phyloP scores from a whole-genome alignment of 2,329 filamentous ascomycete genomes.

The Neopestalotiopsis rosae region DNA sequence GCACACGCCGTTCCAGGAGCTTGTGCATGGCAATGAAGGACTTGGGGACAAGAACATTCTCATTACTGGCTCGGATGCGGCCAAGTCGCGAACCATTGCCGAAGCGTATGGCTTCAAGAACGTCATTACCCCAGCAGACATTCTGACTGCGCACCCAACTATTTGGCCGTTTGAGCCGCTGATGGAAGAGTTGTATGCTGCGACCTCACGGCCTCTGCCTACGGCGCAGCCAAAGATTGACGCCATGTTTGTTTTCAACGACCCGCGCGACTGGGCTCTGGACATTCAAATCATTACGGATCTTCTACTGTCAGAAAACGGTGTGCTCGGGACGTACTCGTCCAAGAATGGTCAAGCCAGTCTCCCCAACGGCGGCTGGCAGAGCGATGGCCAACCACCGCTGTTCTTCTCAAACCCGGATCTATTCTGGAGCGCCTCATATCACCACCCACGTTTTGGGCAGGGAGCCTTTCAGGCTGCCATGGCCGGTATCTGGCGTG shows the following conservation, averaged over 20 bases:
- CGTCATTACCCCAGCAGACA: conserved; percentile 86
- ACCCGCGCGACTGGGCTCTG: conserved; percentile 94
- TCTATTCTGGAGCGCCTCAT: conserved; percentile 84
- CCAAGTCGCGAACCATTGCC: conserved; percentile 74
- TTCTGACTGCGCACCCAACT: conserved; percentile 73
- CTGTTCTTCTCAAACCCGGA: conserved; percentile 93
- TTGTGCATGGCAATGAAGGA: conserved; percentile 62
- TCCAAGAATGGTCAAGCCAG: conserved; percentile 68
- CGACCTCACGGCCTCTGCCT: conserved; percentile 63
- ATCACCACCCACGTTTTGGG: conserved; percentile 84
- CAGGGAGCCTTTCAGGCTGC: conserved; percentile 90
- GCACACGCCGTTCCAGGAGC: conserved; percentile 84
- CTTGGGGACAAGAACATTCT: conserved; percentile 71
- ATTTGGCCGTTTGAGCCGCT: conserved; percentile 84
- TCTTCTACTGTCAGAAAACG: conserved; percentile 77
- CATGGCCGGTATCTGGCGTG: conserved; percentile 78
- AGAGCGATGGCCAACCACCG: conserved; percentile 78
- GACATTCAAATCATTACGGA: conserved; percentile 87
- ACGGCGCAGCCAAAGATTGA: conserved; percentile 72
- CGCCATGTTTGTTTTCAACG: conserved; percentile 92
- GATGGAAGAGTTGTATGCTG: conserved; percentile 65
- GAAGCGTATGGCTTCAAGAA: conserved; percentile 79
- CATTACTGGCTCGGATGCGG: conserved; percentile 73
- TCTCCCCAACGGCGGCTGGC: conserved; percentile 78
- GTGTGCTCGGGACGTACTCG: conserved; percentile 82